Evolutionary conservation across 1,139 yeast species (phyloP).

Genomic region (Fermentozyma sake): DNA sequence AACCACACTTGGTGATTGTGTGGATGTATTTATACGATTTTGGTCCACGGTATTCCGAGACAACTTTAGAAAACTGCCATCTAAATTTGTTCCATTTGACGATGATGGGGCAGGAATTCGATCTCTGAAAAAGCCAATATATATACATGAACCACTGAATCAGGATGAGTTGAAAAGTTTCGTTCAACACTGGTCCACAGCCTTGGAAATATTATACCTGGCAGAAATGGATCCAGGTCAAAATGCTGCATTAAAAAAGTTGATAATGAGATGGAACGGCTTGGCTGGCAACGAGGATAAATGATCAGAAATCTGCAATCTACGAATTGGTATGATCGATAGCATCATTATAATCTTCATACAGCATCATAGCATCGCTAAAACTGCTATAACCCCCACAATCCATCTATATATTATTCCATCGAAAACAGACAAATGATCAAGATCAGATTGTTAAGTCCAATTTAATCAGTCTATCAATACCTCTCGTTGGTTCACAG

Average conservation of each 20-base stretch:
- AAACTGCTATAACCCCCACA: too few relatives aligned
- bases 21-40: slow-evolving; percentile 39
- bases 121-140: slow-evolving; percentile 15
- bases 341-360: too few relatives aligned
- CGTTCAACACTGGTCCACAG: slow-evolving; percentile 47
- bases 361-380: too few relatives aligned
- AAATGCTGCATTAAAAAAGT: slow-evolving; percentile 30
- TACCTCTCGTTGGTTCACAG: too few relatives aligned
- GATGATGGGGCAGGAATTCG: slow-evolving; percentile 19
- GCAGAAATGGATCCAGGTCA: slow-evolving; percentile 35
- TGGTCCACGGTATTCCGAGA: slow-evolving; percentile 59
- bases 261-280: slow-evolving; percentile 39
- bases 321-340: too few relatives aligned
- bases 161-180: slow-evolving; percentile 32
- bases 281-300: too few relatives aligned
- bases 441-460: too few relatives aligned
- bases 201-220: slow-evolving; percentile 37
- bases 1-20: slow-evolving; percentile 36
- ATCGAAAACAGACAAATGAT: too few relatives aligned
- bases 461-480: too few relatives aligned
- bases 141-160: slow-evolving; percentile 24
- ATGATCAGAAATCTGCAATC: too few relatives aligned
- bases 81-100: slow-evolving; percentile 22
- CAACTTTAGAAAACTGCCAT: slow-evolving; percentile 25
- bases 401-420: too few relatives aligned